Base-by-base conservation (phyloP, 495 filamentous ascomycete genomes). In the Penicillium paradoxum region DNA sequence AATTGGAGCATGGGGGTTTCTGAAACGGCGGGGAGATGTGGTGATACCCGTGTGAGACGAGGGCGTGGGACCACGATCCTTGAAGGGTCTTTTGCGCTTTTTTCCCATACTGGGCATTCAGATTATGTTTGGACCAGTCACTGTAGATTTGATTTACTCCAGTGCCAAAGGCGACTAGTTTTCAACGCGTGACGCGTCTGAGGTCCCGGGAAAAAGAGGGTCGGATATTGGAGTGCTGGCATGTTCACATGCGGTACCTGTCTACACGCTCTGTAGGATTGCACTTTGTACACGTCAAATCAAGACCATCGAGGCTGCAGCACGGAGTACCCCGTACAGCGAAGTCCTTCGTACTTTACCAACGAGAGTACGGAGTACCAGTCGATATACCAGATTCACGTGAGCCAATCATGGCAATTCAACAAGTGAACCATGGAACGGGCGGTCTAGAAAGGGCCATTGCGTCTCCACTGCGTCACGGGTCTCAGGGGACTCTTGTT, bases 71-170 rank as follows among this genome's bases (percentile, higher is more conserved):
- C 61, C 61, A 34, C 25, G 14, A 14, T 59, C 53, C 50, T 70
- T 73, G 55, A 57, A 47, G 41, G 73, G 67, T 52, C 73, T 67
- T 58, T 77, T 77, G 30, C 73, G 54, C 49, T 77, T 77, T 41
- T 72, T 73, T 8, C 67, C 71, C 73, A 77, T 77, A 8, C 15
- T 48, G 27, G 24, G 29, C 11, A 6, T n/a, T 15, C 4, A 17
- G 9, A 27, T 14, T 8, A 10, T 17, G 14, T 22, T 4, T 11
- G 33, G 22, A n/a, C 3, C 18, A 7, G n/a, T 21, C 45, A 17
- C 13, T 24, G 13, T 37, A 11, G 21, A 25, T n/a, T 29, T 40
- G 1, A n/a, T 49, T 49, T 33, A 14, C 44, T 17, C 40, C 24
- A 11, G 25, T 15, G 21, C 22, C 6, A 25, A 5, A 42, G 21